Evolutionary conservation across 768 basidiomycete species (phyloP).

Genomic region (Lactarius evosmus): DNA sequence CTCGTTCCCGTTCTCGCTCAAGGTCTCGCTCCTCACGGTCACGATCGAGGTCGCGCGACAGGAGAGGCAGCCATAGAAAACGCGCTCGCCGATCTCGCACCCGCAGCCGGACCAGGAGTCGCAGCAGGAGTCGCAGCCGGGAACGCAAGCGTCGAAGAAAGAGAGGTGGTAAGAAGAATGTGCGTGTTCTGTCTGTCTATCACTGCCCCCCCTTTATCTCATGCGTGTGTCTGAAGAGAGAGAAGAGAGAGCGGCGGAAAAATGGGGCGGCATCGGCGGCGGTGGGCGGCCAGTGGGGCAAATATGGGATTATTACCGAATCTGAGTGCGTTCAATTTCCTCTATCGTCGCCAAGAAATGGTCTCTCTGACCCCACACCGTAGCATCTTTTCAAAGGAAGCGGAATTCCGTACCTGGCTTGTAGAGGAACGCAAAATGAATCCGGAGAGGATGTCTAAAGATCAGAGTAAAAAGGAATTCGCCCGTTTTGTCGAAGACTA

Average conservation of each 20-base stretch:
- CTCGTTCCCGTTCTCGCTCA: conserved; percentile 22
- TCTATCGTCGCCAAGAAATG: background rate
- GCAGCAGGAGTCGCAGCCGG: conserved; percentile 30
- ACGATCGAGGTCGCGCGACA: conserved; percentile 29
- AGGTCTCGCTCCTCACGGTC: conserved; percentile 25
- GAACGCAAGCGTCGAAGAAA: conserved; percentile 39
- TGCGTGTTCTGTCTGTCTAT: conserved; percentile 32
- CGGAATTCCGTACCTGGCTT: conserved; percentile 90
- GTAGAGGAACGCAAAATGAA: conserved; percentile 91
- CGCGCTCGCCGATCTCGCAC: conserved; percentile 37
- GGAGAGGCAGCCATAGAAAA: conserved; percentile 41
- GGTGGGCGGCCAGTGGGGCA: conserved; percentile 77
- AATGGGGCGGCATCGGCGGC: conserved; percentile 54
- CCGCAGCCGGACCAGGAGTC: conserved; percentile 42
- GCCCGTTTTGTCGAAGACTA: conserved; percentile 77
- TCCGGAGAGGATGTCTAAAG: conserved; percentile 83
- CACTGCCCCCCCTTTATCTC: background rate
- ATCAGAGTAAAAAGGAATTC: conserved; percentile 84
- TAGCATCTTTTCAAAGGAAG: conserved; percentile 77
- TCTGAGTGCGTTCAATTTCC: conserved; percentile 58
- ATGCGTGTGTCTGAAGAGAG: conserved; percentile 37
- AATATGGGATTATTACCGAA: conserved; percentile 83
- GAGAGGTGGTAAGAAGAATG: conserved; percentile 41
- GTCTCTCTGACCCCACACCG: conserved; percentile 6
- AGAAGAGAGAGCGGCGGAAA: conserved; percentile 66